A percentile compares a stretch with the other conserved stretches of the same genome.
Evolutionary conservation across 176 grass and related monocot species (phyloP).

Genomic region (Alopecurus myosuroides): DNA sequence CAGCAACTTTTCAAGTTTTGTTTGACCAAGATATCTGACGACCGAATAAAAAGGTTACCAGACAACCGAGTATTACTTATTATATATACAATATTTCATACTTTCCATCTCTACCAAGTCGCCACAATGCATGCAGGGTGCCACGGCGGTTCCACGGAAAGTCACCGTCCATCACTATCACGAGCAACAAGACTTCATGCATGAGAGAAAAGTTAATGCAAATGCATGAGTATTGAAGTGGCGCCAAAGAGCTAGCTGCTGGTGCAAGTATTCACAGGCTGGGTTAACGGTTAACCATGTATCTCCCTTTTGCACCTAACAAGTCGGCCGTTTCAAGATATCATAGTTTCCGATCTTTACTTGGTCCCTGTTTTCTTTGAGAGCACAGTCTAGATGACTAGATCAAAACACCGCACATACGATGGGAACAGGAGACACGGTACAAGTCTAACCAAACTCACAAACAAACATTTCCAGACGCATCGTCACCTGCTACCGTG

Average conservation of each 20-base stretch:
- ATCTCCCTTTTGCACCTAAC: not conserved
- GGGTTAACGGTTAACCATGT: no score
- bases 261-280: not conserved
- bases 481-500: no score
- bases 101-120: not conserved
- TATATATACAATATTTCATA: not conserved
- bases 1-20: not conserved
- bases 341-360: no score
- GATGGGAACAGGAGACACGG: no score
- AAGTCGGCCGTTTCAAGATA: no score
- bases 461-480: no score
- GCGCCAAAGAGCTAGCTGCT: not conserved
- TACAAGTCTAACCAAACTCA: no score
- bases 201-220: not conserved
- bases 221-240: not conserved
- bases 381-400: no score
- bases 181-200: not conserved
- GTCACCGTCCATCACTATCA: not conserved
- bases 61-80: no score
- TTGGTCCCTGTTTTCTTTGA: no score
- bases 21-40: not conserved
- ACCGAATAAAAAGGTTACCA: no score
- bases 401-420: no score
- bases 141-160: not conserved
- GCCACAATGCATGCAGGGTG: not conserved